These are phyloP conservation scores for Dioszegia crocea DNA, from an alignment of 768 basidiomycete genomes.

Conservation along the genomic window DNA sequence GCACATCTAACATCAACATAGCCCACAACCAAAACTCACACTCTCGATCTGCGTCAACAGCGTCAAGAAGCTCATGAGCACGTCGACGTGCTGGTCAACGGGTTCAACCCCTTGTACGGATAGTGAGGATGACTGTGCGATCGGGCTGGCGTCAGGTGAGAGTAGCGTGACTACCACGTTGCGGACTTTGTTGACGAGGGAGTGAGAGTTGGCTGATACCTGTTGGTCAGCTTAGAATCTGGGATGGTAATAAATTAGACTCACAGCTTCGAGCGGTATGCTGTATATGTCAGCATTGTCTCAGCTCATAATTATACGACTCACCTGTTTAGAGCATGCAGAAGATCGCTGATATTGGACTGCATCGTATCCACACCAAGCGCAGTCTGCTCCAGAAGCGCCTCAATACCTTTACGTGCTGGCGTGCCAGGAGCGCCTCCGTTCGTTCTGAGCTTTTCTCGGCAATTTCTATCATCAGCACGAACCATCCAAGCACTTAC, in stretches of 20 bases:
- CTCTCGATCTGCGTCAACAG: constrained; percentile 6
- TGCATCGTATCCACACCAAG: neutral
- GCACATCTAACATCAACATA: no score
- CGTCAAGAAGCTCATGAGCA: constrained; percentile 6
- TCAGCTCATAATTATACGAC: neutral
- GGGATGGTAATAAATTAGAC: neutral
- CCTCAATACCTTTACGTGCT: neutral
- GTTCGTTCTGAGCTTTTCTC: neutral
- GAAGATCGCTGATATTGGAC: neutral
- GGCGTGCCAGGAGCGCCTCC: neutral
- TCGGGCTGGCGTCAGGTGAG: neutral
- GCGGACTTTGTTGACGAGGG: constrained; percentile 8
- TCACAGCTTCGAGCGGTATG: neutral
- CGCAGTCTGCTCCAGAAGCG: neutral
- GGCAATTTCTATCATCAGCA: neutral
- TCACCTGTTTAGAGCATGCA: constrained; percentile 1
- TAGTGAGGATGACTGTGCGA: neutral
- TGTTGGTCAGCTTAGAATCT: neutral
- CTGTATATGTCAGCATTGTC: neutral
- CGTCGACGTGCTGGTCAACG: neutral
- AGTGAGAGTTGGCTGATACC: constrained; percentile 4
- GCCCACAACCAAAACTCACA: no score
- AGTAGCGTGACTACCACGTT: neutral
- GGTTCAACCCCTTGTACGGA: neutral
- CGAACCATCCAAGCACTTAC: no score